Base-by-base conservation (phyloP, 306 rosid genomes). In the Hippophae gyantsensis region DNA sequence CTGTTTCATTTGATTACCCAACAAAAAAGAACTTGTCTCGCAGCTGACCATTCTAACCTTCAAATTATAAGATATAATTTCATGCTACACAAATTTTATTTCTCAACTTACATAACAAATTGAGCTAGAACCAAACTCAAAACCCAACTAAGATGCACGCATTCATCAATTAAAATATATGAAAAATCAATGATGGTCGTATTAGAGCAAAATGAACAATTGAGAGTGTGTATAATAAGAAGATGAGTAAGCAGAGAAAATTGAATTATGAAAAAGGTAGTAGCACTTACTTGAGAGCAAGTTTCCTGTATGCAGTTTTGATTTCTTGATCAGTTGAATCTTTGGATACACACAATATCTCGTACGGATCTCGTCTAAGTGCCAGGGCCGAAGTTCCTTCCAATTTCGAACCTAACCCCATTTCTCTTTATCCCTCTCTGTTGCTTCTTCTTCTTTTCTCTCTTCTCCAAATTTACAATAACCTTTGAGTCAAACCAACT, bases 291-390 rank as follows among this genome's bases (percentile, higher is more conserved):
- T 86, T 93, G 75, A 93, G 95, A 73, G 99, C 99, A 48, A 93
- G 99, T 71, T 82, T 88, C 74, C 95, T 78, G 61, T 88, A 88
- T 48, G 99, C 95, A 41, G 95, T 75, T 85, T 93, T 93, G 18
- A 93, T 88, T 64, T 93, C 99, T 67, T 88, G 97, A 52, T 93
- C 99, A 60, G 78, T 69, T 13, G 95, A 82, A 23, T 88, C 99
- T 54, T 81, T 80, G 18, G 94, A 68, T 40, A 93, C 84, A 14
- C 70, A 61, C 64, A 93, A 78, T 1, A 93, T 96, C 78, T 88
- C 95, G n/a, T 93, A 93, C 6, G 99, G 99, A 72, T 93, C 99
- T 47, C 95, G 85, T 58, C 98, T 82, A 71, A 49, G 64, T 32
- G 87, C 81, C 60, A 87, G 88, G 61, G 88, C 72, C 38, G 98